A percentile compares a stretch with the other conserved stretches of the same genome.
phyloP scores from a whole-genome alignment of 208 protist species.

The Crithidia brevicula region DNA sequence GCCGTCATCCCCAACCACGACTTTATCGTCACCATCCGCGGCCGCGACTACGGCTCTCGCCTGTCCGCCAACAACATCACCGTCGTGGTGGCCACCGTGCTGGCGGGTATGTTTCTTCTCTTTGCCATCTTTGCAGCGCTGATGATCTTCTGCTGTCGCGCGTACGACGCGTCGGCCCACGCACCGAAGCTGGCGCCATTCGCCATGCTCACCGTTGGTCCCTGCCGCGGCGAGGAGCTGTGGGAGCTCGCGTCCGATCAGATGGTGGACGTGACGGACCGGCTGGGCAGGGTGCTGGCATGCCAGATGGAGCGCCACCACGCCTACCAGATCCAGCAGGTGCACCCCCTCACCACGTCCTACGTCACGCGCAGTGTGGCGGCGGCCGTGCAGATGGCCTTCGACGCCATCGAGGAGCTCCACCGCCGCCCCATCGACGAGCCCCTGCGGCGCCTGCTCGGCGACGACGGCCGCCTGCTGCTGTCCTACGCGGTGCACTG shows the following conservation, averaged over 20 bases:
- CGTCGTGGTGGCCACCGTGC: constrained; percentile 7
- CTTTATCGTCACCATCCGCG: constrained; percentile 14
- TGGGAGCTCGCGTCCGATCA: constrained; percentile 63
- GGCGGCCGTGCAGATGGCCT: constrained; percentile 62
- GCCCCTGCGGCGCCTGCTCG: constrained; percentile 55
- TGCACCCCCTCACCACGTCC: constrained; percentile 72
- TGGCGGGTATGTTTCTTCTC: constrained; percentile 8
- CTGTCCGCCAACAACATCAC: constrained; percentile 14
- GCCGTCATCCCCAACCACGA: constrained; percentile 6
- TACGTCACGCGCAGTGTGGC: constrained; percentile 57
- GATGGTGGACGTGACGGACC: constrained; percentile 64
- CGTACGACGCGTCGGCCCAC: constrained; percentile 54
- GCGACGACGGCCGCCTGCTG: constrained; percentile 57
- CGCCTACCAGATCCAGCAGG: constrained; percentile 71
- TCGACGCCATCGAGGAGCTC: constrained; percentile 59
- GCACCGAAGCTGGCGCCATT: constrained; percentile 77
- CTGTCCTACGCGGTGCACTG: constrained; percentile 81
- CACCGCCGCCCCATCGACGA: constrained; percentile 56
- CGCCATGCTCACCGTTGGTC: constrained; percentile 71
- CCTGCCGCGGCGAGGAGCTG: constrained; percentile 61
- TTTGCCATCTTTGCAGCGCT: constrained; percentile 33
- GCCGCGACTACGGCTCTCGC: neutral
- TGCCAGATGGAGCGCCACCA: constrained; percentile 39
- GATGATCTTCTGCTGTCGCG: constrained; percentile 38
- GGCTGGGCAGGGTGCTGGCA: constrained; percentile 40